A percentile compares a stretch with the other conserved stretches of the same genome.
Conservation (phyloP, 2,329 filamentous ascomycete species). For the Nigrospora osmanthi region DNA sequence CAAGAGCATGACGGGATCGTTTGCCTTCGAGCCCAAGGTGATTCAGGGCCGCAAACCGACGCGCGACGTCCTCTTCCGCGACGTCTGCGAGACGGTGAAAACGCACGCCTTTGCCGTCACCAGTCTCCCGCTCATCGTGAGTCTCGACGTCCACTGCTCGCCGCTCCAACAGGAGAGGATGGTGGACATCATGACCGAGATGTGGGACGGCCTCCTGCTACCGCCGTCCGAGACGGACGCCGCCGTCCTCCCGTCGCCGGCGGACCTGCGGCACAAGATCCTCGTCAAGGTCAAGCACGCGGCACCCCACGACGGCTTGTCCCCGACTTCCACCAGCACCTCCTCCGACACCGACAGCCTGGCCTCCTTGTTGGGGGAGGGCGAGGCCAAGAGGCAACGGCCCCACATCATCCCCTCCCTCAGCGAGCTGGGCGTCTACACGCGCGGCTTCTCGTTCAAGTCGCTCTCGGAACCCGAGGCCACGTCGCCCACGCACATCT, state of each 20-base stretch:
- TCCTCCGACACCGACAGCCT: constrained; percentile 15
- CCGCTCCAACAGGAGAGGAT: constrained; percentile 77
- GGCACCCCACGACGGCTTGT: constrained; percentile 25
- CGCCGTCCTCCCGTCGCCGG: constrained; percentile 55
- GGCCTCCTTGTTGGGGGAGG: constrained; percentile 3
- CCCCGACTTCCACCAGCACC: constrained; percentile 5
- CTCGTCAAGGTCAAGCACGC: constrained; percentile 74
- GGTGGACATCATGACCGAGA: constrained; percentile 83
- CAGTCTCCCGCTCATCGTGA: constrained; percentile 86
- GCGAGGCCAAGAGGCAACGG: constrained; percentile 31
- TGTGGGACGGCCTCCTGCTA: constrained; percentile 67
- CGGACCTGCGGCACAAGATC: constrained; percentile 67
- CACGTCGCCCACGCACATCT: constrained; percentile 58
- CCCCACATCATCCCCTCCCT: constrained; percentile 65
- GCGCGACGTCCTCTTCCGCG: constrained; percentile 76
- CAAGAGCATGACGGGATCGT: constrained; percentile 55
- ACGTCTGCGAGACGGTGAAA: constrained; percentile 73
- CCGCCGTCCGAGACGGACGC: constrained; percentile 41
- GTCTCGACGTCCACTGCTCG: constrained; percentile 81
- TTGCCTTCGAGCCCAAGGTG: constrained; percentile 61
- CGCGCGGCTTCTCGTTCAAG: constrained; percentile 74
- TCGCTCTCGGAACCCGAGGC: constrained; percentile 67
- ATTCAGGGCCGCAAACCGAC: constrained; percentile 87
- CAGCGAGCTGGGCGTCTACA: constrained; percentile 73
- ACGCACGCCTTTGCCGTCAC: constrained; percentile 68